Evolutionary conservation across 129 eudicot genomes (phyloP).

Genomic region (Flaveria linearis): DNA sequence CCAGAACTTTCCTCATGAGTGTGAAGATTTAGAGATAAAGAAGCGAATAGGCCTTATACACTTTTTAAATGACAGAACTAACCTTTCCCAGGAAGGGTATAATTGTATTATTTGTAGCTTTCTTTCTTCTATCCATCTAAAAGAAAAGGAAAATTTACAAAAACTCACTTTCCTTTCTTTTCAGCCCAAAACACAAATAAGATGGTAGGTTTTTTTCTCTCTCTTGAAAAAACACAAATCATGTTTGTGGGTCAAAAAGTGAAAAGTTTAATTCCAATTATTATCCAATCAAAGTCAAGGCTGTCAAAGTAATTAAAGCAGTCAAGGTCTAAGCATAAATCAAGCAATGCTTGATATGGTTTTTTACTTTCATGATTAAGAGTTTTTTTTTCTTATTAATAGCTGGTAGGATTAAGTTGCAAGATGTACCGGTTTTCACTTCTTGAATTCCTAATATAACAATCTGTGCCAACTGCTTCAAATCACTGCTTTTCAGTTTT

Average conservation of each 20-base stretch:
- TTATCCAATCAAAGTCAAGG: neutral
- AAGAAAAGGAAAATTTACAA: neutral
- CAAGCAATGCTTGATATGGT: neutral
- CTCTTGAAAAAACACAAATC: neutral
- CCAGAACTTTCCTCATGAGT: neutral
- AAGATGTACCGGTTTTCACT: no score
- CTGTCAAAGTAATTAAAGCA: neutral
- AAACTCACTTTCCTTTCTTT: neutral
- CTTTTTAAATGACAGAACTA: neutral
- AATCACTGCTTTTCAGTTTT: no score
- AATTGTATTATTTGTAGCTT: neutral
- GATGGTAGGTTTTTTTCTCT: neutral
- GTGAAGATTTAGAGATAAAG: neutral
- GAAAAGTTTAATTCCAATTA: neutral
- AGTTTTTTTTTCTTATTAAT: neutral
- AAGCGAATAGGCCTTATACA: neutral
- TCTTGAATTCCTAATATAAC: no score
- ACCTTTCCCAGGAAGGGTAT: neutral
- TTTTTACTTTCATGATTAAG: neutral
- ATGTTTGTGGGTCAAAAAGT: conserved; percentile 2
- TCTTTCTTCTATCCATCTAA: neutral
- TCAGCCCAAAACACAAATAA: neutral
- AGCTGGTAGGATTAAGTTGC: no score
- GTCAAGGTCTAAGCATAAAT: neutral
- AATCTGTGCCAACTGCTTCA: no score